Percentiles rank a stretch among this genome's conserved stretches.
Evolutionary conservation across 768 basidiomycete species (phyloP).

Genomic region (Suillus brevipes): DNA sequence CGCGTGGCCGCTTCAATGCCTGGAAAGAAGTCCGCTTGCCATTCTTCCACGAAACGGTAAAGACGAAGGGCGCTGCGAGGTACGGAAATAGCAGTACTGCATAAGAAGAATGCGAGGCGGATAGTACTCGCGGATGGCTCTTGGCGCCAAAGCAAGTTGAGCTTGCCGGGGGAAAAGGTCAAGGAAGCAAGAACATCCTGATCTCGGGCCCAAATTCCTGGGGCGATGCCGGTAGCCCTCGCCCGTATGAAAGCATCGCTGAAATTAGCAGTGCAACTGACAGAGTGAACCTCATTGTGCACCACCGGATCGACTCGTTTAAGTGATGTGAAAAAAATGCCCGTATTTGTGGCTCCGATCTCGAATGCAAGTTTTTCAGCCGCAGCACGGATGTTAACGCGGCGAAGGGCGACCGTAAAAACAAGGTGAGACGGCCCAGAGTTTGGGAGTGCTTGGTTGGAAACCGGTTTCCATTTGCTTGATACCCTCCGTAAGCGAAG

Average conservation of each 20-base stretch:
- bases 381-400: conserved; percentile 57
- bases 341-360: conserved; percentile 46
- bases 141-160: conserved; percentile 47
- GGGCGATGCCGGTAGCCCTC: conserved; percentile 45
- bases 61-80: conserved; percentile 81
- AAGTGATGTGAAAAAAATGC: conserved; percentile 38
- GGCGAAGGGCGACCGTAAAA: conserved; percentile 42
- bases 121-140: conserved; percentile 43
- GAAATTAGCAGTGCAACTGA: conserved; percentile 16
- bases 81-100: conserved; percentile 54
- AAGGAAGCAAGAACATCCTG: conserved; percentile 66
- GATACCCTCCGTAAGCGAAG: conserved; percentile 50
- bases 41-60: conserved; percentile 79
- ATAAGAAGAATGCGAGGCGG: conserved; percentile 46
- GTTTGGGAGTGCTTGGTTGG: conserved; percentile 3
- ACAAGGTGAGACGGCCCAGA: conserved; percentile 31
- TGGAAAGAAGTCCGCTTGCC: conserved; percentile 78
- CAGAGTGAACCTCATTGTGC: not conserved
- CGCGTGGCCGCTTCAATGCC: conserved; percentile 68
- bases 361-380: conserved; percentile 73
- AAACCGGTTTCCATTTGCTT: conserved; percentile 6
- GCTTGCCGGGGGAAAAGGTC: conserved; percentile 44
- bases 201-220: conserved; percentile 38
- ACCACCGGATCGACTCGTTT: conserved; percentile 13
- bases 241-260: conserved; percentile 58